These are phyloP conservation scores for Russula brevipes DNA, from an alignment of 768 basidiomycete genomes.

Conservation along the genomic window DNA sequence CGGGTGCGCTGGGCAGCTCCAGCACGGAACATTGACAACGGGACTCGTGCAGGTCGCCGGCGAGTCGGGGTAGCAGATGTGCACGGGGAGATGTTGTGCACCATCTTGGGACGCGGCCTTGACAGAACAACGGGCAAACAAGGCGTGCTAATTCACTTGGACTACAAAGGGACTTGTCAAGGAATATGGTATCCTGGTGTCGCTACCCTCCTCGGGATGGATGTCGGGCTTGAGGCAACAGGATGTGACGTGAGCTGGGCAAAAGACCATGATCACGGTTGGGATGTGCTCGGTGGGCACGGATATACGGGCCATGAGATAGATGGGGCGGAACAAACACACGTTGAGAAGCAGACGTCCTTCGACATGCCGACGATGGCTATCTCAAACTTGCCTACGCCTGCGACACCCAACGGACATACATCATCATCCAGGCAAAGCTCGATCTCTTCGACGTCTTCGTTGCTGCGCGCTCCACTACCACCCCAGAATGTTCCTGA, in stretches of 20 bases:
- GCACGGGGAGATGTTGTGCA: constrained; percentile 61
- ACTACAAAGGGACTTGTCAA: constrained; percentile 68
- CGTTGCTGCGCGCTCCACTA: constrained; percentile 70
- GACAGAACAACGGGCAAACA: constrained; percentile 35
- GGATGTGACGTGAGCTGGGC: constrained; percentile 68
- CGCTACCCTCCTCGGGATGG: constrained; percentile 74
- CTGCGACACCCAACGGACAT: constrained; percentile 29
- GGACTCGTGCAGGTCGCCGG: constrained; percentile 49
- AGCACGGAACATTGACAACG: constrained; percentile 43
- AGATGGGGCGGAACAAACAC: constrained; percentile 36
- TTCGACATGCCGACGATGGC: constrained; percentile 38
- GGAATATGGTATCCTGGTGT: constrained; percentile 82
- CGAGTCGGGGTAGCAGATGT: constrained; percentile 66
- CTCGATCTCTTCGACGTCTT: constrained; percentile 42
- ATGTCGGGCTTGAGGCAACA: constrained; percentile 63
- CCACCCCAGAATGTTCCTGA: constrained; percentile 60
- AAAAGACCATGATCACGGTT: constrained; percentile 43
- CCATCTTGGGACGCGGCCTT: constrained; percentile 47
- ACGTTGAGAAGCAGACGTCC: constrained; percentile 17
- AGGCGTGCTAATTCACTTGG: constrained; percentile 58
- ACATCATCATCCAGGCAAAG: constrained; percentile 37
- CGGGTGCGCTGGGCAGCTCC: constrained; percentile 66
- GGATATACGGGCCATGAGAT: constrained; percentile 72
- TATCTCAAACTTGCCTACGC: constrained; percentile 5
- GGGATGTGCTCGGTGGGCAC: constrained; percentile 57